phyloP scores from a whole-genome alignment of 169 alveolate species.

The Plasmodium yoelii region DNA sequence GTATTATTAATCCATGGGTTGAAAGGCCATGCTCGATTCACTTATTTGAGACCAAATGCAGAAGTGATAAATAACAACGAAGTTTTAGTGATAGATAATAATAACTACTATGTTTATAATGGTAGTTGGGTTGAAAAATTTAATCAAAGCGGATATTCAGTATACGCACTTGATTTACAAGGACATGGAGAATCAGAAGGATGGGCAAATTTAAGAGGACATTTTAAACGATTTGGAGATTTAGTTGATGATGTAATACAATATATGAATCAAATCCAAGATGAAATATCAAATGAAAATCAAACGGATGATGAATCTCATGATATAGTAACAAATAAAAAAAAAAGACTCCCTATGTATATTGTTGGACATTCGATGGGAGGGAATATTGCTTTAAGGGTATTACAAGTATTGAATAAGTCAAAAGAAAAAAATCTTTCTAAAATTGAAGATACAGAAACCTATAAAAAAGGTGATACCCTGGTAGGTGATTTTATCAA shows the following conservation, averaged over 20 bases:
- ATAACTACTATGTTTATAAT: slow-evolving; percentile 71
- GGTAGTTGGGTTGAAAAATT: slow-evolving; percentile 78
- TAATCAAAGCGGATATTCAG: slow-evolving; percentile 78
- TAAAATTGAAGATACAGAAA: too few species aligned
- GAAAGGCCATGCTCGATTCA: slow-evolving; percentile 78
- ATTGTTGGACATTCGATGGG: too few species aligned
- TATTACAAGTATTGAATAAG: too few species aligned
- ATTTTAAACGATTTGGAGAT: slow-evolving; percentile 68
- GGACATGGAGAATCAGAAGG: slow-evolving; percentile 83
- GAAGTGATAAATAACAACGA: slow-evolving; percentile 56
- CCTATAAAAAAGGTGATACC: too few species aligned
- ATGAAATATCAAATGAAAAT: background rate
- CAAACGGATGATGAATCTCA: too few species aligned
- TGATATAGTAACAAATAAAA: too few species aligned
- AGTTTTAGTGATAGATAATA: slow-evolving; percentile 45
- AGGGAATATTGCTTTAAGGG: too few species aligned
- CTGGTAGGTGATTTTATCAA: too few species aligned
- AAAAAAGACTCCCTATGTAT: too few species aligned
- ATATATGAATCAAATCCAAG: slow-evolving; percentile 72
- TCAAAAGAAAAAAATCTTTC: too few species aligned
- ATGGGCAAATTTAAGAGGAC: slow-evolving; percentile 47
- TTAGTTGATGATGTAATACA: slow-evolving; percentile 79
- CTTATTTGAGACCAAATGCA: slow-evolving; percentile 77
- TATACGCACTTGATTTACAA: slow-evolving; percentile 80
- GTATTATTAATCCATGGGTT: slow-evolving; percentile 80